Conservation (phyloP, 495 filamentous ascomycete species). For the Cercophora scortea region DNA sequence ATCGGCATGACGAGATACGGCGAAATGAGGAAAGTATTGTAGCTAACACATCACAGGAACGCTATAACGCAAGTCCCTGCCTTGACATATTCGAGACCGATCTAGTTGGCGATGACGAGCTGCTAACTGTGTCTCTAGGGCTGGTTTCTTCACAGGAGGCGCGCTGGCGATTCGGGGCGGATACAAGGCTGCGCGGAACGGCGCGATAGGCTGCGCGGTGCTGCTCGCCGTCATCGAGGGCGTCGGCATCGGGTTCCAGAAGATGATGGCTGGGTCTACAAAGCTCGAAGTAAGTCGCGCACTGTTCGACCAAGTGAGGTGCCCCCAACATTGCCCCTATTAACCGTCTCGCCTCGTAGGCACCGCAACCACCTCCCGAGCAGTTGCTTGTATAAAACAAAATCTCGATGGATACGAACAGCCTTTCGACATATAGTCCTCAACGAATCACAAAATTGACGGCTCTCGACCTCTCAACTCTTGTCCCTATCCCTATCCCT, state of each 20-base stretch:
- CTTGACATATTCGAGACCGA: too few relatives aligned
- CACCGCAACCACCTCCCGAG: conserved; percentile 34
- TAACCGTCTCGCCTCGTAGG: conserved; percentile 12
- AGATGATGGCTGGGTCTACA: conserved; percentile 90
- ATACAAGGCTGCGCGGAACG: conserved; percentile 79
- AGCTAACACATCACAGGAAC: too few relatives aligned
- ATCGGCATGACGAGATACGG: too few relatives aligned
- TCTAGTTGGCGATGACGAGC: too few relatives aligned
- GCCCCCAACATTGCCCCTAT: background rate
- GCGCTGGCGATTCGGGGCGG: conserved; percentile 86
- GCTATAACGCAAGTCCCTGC: too few relatives aligned
- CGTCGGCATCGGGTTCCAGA: conserved; percentile 92
- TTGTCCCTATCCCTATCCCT: conserved; percentile 9
- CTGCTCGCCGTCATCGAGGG: conserved; percentile 94
- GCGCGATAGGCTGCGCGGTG: conserved; percentile 90
- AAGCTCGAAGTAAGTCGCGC: conserved; percentile 58
- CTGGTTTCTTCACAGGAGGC: conserved; percentile 95
- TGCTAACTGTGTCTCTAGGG: conserved; percentile 65
- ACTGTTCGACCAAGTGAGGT: background rate
- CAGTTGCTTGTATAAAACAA: conserved; percentile 27
- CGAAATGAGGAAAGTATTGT: too few relatives aligned
- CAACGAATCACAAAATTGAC: background rate
- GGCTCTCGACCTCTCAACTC: conserved; percentile 28
- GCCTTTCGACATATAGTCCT: too few relatives aligned
- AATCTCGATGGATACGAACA: background rate